A percentile compares a stretch with the other conserved stretches of the same genome.
phyloP scores from a whole-genome alignment of 108 stramenopile species.

The Parmales sp. region DNA sequence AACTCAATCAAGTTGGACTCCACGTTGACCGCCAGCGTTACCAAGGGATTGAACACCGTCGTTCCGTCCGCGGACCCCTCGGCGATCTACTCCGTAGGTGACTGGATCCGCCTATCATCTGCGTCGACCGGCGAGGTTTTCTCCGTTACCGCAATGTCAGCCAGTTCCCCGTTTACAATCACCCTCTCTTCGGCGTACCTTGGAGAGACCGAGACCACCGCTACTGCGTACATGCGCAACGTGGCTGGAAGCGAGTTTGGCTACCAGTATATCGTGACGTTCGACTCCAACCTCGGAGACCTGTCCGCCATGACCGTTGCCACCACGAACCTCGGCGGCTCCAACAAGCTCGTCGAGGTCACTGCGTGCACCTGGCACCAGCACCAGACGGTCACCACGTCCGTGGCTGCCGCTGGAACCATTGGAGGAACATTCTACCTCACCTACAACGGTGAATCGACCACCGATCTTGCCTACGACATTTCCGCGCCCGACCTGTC shows the following conservation, averaged over 20 bases:
- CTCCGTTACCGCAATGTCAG: conserved; percentile 30
- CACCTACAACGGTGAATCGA: conserved; percentile 28
- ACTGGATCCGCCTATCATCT: conserved; percentile 57
- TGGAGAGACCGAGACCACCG: conserved; percentile 20
- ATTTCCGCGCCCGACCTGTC: conserved; percentile 29
- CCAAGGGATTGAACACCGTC: conserved; percentile 33
- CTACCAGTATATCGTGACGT: conserved; percentile 61
- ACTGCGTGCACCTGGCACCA: conserved; percentile 44
- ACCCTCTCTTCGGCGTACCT: conserved; percentile 40
- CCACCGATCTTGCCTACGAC: conserved; percentile 32
- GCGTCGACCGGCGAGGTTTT: conserved; percentile 30
- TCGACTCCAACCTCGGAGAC: conserved; percentile 56
- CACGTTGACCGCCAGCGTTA: conserved; percentile 26
- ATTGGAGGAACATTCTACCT: conserved; percentile 46
- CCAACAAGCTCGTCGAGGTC: conserved; percentile 18
- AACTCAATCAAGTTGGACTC: conserved; percentile 35
- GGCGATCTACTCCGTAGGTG: conserved; percentile 28
- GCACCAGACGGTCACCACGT: conserved; percentile 25
- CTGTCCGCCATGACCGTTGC: conserved; percentile 36
- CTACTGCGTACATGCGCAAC: conserved; percentile 30
- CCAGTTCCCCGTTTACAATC: conserved; percentile 29
- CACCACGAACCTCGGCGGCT: conserved; percentile 24
- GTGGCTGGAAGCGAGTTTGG: conserved; percentile 20
- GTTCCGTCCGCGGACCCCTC: conserved; percentile 25
- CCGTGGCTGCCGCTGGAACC: neutral